Base-by-base conservation (phyloP, 1,139 yeast genomes). In the Hyphopichia wangnamkhiaoensis region DNA sequence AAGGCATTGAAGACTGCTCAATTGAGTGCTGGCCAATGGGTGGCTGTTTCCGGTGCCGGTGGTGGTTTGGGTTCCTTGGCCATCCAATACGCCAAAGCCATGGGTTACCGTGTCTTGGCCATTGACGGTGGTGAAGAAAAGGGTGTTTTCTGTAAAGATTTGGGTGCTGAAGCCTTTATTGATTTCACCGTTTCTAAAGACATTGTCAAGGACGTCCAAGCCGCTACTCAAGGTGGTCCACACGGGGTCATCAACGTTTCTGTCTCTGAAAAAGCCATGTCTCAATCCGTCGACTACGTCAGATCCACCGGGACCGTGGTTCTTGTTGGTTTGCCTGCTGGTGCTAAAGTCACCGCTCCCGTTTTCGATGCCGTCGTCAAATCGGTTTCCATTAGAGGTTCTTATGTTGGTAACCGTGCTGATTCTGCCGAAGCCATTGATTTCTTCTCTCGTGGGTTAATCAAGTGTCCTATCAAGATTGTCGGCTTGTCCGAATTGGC, bases 61-160 rank as follows among this genome's bases (percentile, higher is more conserved):
- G 91, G 95, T 64, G 95, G 94, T 54, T 76, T 86, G 55, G 95
- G 95, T 46, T 78, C 90, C 37, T 69, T 85, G 46, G 93, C 91
- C 43, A 73, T 86, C 53, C 93, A 85, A 65, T 85, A 82, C 67
- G 94, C 91, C 45, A 78, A 72, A 62, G 91, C 90, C 45, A 82
- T 86, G 88, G 94, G 94, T 52, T 75, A 71, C 65, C 76, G 91
- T 60, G 90, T 84, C 42, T 46, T 84, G 40, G 93, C 81, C 53
- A 83, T 86, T 52, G 94, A 86, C 54, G 83, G 86, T 53, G 89
- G 90, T 57, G 81, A 59, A 18, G 86, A 69, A 39, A 85, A 85
- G 74, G 77, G 71, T 42, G 71, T 64, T 40, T 69, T 82, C 44
- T 75, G 71, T 58, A 68, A 70, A 61, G 50, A 65, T 21, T 68